Percentiles rank a stretch among this genome's conserved stretches.
These are phyloP conservation scores for Sporobolomyces roseus DNA, from an alignment of 768 basidiomycete species.

Conservation along the genomic window DNA sequence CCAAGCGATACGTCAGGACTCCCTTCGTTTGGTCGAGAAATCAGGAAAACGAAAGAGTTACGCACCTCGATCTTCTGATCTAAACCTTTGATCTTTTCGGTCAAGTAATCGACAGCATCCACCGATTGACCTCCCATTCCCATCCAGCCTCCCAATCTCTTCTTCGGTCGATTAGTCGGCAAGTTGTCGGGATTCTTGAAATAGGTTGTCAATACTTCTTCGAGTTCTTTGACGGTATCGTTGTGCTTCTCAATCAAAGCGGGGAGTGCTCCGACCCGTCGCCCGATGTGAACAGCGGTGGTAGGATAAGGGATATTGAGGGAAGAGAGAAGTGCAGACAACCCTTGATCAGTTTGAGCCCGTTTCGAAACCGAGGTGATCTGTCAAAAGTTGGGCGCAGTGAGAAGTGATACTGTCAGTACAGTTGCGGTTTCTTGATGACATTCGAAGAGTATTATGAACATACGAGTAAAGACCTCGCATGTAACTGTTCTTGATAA, in stretches of 20 bases:
- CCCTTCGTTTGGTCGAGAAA: conserved; percentile 48
- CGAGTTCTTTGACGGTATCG: conserved; percentile 85
- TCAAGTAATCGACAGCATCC: conserved; percentile 77
- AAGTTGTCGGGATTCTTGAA: conserved; percentile 71
- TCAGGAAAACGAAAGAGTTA: conserved; percentile 46
- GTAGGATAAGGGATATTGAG: conserved; percentile 75
- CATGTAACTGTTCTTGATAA: conserved; percentile 84
- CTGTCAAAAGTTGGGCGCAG: neutral
- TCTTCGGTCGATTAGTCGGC: conserved; percentile 73
- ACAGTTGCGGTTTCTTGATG: too few species aligned
- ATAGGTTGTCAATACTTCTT: conserved; percentile 81
- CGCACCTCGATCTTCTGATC: conserved; percentile 59
- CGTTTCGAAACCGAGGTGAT: conserved; percentile 74
- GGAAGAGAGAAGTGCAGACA: conserved; percentile 63
- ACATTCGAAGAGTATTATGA: neutral
- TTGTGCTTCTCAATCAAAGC: conserved; percentile 90
- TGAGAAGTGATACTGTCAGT: too few species aligned
- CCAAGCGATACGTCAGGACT: neutral
- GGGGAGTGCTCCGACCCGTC: conserved; percentile 80
- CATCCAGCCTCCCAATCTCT: conserved; percentile 70
- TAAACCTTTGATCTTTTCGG: conserved; percentile 50
- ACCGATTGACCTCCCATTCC: conserved; percentile 77
- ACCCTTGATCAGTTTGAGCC: conserved; percentile 76
- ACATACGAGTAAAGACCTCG: conserved; percentile 71
- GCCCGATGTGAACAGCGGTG: conserved; percentile 81